phyloP scores from a whole-genome alignment of 345 rosid species.

The Eucalyptus marginata region DNA sequence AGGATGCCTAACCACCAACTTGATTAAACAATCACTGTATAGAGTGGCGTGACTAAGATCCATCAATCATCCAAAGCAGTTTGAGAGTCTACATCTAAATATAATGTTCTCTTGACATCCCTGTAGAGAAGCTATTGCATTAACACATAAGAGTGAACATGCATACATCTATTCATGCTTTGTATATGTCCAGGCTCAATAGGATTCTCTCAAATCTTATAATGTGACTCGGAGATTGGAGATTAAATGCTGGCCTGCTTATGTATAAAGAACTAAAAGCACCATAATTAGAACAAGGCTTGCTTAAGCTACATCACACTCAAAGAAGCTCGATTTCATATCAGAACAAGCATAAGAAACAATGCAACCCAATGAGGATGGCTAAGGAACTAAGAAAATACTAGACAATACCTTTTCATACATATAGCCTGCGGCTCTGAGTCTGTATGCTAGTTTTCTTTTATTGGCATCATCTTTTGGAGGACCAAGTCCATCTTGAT shows the following conservation, averaged over 20 bases:
- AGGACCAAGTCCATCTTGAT: conserved; percentile 43
- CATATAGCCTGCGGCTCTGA: conserved; percentile 33
- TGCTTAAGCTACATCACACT: neutral
- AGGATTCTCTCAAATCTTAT: neutral
- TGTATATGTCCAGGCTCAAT: neutral
- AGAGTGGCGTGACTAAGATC: neutral
- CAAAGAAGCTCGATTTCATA: neutral
- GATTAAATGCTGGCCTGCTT: neutral
- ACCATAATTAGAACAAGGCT: neutral
- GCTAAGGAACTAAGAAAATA: neutral
- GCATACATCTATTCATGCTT: neutral
- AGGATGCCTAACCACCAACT: neutral
- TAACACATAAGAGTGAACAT: neutral
- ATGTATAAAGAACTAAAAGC: neutral
- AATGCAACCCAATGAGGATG: neutral
- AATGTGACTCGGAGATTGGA: neutral
- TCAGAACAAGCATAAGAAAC: neutral
- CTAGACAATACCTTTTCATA: conserved; percentile 44
- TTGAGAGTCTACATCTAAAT: neutral
- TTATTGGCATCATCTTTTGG: conserved; percentile 48
- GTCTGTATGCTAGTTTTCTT: conserved; percentile 73
- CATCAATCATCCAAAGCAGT: neutral
- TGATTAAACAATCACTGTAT: neutral
- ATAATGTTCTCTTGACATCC: neutral
- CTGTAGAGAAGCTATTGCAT: neutral